Evolutionary conservation across 345 rosid species (phyloP).

Genomic region (Salix udensis): DNA sequence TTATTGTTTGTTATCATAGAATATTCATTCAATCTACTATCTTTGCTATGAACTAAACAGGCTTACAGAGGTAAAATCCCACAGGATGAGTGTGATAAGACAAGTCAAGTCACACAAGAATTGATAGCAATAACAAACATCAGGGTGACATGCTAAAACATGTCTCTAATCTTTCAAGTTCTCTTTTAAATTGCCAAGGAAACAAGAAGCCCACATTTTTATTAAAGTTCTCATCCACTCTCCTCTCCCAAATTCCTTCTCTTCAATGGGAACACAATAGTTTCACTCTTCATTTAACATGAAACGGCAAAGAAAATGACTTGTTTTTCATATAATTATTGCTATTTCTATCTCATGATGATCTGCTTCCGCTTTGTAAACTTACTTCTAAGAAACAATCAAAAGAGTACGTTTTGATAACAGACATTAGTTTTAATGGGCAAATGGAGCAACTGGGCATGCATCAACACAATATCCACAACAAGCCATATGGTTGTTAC

Average conservation of each 20-base stretch:
- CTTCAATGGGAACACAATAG: neutral
- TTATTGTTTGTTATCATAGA: neutral
- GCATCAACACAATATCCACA: neutral
- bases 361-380: neutral
- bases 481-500: conserved; percentile 22
- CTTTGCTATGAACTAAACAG: neutral
- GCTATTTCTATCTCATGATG: neutral
- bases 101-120: neutral
- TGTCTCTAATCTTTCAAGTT: neutral
- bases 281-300: neutral
- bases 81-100: neutral
- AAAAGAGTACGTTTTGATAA: neutral
- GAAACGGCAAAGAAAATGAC: neutral
- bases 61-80: neutral
- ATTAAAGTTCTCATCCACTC: neutral
- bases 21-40: neutral
- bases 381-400: neutral
- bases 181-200: neutral
- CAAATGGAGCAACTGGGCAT: neutral
- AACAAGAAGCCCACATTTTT: neutral
- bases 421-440: neutral
- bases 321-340: neutral
- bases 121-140: neutral
- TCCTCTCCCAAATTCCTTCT: neutral
- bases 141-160: neutral